Evolutionary conservation across 495 filamentous ascomycete genomes (phyloP).

Genomic region (Cercophora newfieldiana): DNA sequence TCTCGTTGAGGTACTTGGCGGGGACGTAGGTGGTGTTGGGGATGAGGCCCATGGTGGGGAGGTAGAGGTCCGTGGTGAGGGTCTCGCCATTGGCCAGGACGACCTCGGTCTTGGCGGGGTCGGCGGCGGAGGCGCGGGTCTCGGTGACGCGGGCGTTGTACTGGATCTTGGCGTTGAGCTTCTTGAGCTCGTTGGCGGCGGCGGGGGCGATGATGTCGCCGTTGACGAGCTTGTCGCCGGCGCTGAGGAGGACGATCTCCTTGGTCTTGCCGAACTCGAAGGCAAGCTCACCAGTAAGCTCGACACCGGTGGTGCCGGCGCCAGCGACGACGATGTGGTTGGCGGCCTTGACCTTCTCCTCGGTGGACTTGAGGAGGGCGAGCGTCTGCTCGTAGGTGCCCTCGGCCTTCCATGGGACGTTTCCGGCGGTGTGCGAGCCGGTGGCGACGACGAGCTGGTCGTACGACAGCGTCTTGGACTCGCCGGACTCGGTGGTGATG

Average conservation of each 20-base stretch:
- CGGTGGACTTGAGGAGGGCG: slow-evolving; percentile 29
- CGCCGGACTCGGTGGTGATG: slow-evolving; percentile 26
- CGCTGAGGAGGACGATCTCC: slow-evolving; percentile 51
- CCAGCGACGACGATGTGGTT: slow-evolving; percentile 48
- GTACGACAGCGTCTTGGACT: slow-evolving; percentile 49
- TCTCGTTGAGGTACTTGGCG: slow-evolving; percentile 44
- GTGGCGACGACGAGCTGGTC: slow-evolving; percentile 90
- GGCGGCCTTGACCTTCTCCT: slow-evolving; percentile 34
- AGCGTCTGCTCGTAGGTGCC: slow-evolving; percentile 39
- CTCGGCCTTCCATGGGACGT: slow-evolving; percentile 46
- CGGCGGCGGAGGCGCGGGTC: slow-evolving; percentile 12
- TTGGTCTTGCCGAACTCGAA: slow-evolving; percentile 49
- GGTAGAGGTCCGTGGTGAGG: slow-evolving; percentile 57
- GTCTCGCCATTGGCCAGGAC: slow-evolving; percentile 41
- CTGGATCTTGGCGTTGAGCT: slow-evolving; percentile 52
- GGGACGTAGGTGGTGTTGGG: slow-evolving; percentile 65
- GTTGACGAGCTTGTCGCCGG: slow-evolving; percentile 41
- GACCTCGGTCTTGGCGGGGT: slow-evolving; percentile 41
- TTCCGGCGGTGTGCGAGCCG: slow-evolving; percentile 70
- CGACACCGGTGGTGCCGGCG: slow-evolving; percentile 45
- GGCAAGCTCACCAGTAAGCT: slow-evolving; percentile 45
- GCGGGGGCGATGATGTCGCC: slow-evolving; percentile 36
- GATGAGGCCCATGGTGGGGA: slow-evolving; percentile 59
- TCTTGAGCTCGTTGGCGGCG: slow-evolving; percentile 46
- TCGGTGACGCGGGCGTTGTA: slow-evolving; percentile 39